These are phyloP conservation scores for Eucalyptus urophylla DNA, from an alignment of 345 rosid genomes.

Conservation along the genomic window DNA sequence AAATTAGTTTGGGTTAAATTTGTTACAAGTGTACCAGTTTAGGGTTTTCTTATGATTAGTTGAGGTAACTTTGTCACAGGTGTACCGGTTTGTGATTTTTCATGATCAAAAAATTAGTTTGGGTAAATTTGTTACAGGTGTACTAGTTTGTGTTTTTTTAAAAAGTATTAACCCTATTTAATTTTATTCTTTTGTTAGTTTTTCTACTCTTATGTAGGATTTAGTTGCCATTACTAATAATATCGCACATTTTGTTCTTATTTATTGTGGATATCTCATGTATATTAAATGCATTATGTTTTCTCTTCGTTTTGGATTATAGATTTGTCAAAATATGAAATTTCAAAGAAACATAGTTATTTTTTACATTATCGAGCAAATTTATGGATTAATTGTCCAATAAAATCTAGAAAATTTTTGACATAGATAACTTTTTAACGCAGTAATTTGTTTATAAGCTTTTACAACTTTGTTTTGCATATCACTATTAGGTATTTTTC, in stretches of 20 bases:
- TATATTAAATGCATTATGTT: neutral
- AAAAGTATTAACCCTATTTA: too few species aligned
- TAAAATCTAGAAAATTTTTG: neutral
- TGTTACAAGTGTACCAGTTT: too few species aligned
- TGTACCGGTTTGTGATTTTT: rapidly evolving
- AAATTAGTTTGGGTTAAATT: too few species aligned
- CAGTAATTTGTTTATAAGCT: neutral
- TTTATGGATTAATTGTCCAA: neutral
- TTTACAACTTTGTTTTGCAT: neutral
- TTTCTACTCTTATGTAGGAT: too few species aligned
- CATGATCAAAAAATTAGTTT: too few species aligned
- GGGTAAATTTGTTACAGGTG: too few species aligned
- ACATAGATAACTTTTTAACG: neutral
- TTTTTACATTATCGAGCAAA: neutral
- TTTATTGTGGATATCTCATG: neutral
- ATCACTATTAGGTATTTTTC: rapidly evolving
- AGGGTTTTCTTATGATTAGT: too few species aligned
- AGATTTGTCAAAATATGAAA: neutral
- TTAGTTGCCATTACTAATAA: neutral
- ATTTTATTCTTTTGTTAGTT: neutral
- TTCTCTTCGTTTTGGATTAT: neutral
- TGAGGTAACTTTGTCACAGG: too few species aligned
- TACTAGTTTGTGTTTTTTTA: rapidly evolving
- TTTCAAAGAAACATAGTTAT: neutral
- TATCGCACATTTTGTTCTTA: neutral